Evolutionary conservation across 352 stramenopile genomes (phyloP), one percentile per base, ranked within the genome.

Genomic region (Globisporangium irregulare): DNA sequence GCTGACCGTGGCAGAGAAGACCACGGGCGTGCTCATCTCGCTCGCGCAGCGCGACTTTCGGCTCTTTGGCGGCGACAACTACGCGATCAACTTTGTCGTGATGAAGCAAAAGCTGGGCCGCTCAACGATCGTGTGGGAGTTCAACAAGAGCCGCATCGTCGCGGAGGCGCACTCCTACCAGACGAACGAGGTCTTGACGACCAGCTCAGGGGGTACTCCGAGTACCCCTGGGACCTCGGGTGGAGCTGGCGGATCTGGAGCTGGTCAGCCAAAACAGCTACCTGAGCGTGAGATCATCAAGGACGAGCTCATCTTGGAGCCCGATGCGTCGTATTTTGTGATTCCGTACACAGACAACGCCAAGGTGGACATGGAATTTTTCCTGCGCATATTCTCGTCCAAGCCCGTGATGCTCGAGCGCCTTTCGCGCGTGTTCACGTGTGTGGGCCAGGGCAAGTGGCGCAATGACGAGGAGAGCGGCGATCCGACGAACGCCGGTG

Each of bases 331-430:
- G 18, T 97, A 97, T 66, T 90, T 89, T 61, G 71, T 98, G 18
- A 70, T 97, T 8, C 87, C 90, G 12, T 94, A 95, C 72, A 93
- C 90, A 1, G 79, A 85, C 29, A 82, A 93, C 66, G 62, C 73
- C 34, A 92, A 90, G 64, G 88, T 94, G 48, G 91, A 97, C 56
- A 94, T 95, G 77, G 87, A 95, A 57, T 98, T 96, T 63, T 96
- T 94, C 70, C 65, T 98, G 34, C 89, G 92, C 10, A 77, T 97
- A 1, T 97, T 97, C 48, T 82, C 87, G 4, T 75, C 80, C 10
- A 88, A 86, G 25, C 82, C 89, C 5, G 46, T 97, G 20, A 70
- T 71, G 34, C 69, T 98, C 2, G 89, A 97, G 74, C 76, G 74
- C 2, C 67, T 97, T 20, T 72, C 82, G 20, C 79, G 89, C 14